Evolutionary conservation across 371 early-diverging fungal genomes (phyloP), one percentile per base, ranked within the genome.

Genomic region (Globomyces sp.): DNA sequence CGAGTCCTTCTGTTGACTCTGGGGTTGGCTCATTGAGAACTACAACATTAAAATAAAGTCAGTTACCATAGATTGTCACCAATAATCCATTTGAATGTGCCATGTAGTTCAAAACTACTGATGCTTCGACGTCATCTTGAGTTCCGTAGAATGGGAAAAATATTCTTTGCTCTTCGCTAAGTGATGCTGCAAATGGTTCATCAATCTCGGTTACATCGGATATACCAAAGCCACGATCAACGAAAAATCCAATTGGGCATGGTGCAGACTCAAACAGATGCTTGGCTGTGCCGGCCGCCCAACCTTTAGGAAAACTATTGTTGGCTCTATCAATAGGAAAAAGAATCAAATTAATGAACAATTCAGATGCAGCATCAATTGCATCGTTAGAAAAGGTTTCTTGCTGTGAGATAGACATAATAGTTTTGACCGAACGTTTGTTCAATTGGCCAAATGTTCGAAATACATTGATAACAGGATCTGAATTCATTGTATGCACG

Each of bases 401-500:
- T 11, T 68, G 65, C 13, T 74, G 63, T 4, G 66, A 65, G 24
- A 82, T 42, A 46, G 42, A 13, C 46, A 55, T 36, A 11, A 45
- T 42, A 41, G 61, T 49, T 44, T 36, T 37, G 45, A 64, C 50
- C 0, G 34, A n/a, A 10, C 53, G 49, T 40, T 82, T 76, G 66
- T 82, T 85, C 11, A 91, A 74, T 13, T 78, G 82, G 3, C 85
- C 85, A 77, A 91, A 91, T 0, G 92, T 85, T 4, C 87, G 76
- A 68, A 93, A 82, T 46, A 91, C 87, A 46, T 81, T 84, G 62
- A 92, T 71, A 6, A 90, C 80, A 5, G 92, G 88, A 68, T 93
- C 93, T 11, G 77, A 69, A 2, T 76, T 73, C 24, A 86, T 65
- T 3, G 87, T 87, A 49, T 81, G 73, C 24, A 71, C 73, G 0